phyloP scores from a whole-genome alignment of 2,329 filamentous ascomycete species.

The Clonostachys rosea region DNA sequence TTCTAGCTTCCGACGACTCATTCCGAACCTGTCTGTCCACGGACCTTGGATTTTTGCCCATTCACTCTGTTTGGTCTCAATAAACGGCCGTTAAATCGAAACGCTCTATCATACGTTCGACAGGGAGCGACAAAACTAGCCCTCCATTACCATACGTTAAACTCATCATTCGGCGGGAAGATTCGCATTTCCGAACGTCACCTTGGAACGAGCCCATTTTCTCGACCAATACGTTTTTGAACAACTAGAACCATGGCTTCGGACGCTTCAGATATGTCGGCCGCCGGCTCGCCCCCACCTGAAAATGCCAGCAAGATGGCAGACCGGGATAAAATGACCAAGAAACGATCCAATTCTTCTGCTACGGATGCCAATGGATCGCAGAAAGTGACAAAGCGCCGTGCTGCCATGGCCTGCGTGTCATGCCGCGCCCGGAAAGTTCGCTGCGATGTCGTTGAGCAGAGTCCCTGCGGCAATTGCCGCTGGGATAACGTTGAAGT shows the following conservation, averaged over 20 bases:
- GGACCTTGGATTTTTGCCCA: too few relatives aligned
- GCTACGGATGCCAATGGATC: slow-evolving; percentile 17
- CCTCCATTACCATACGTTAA: too few relatives aligned
- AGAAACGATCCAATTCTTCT: slow-evolving; percentile 24
- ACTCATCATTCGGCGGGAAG: neutral
- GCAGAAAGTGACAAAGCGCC: slow-evolving; percentile 62
- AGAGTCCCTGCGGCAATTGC: slow-evolving; percentile 84
- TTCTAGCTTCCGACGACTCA: too few relatives aligned
- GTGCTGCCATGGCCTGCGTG: slow-evolving; percentile 88
- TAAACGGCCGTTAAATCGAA: too few relatives aligned
- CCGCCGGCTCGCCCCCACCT: slow-evolving; percentile 15
- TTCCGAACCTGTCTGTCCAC: too few relatives aligned
- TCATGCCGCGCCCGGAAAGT: slow-evolving; percentile 88
- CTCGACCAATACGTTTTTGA: too few relatives aligned
- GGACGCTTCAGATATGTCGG: slow-evolving; percentile 3
- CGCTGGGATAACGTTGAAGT: slow-evolving; percentile 70
- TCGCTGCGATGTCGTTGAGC: slow-evolving; percentile 88
- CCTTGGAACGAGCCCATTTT: too few relatives aligned
- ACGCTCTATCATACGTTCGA: too few relatives aligned
- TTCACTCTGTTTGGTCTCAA: too few relatives aligned
- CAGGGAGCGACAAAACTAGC: too few relatives aligned
- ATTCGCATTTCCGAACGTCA: neutral
- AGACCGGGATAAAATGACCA: slow-evolving; percentile 3
- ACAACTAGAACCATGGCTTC: slow-evolving; percentile 1
- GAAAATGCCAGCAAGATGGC: neutral